Evolutionary conservation across 306 rosid genomes (phyloP).

Genomic region (Dalbergia cochinchinensis): DNA sequence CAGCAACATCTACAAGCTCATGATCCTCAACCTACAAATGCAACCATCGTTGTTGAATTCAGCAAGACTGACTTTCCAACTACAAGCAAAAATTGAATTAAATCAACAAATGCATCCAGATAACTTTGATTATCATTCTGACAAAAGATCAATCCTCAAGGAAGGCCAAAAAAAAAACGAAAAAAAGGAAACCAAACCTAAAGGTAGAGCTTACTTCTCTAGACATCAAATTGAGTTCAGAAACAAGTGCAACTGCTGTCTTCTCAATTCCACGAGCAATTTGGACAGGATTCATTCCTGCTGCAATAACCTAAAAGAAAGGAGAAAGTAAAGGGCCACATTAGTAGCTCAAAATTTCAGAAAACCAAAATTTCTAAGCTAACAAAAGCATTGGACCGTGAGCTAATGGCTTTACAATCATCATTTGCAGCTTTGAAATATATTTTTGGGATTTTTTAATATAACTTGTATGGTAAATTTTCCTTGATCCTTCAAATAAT

Average conservation of each 20-base stretch:
- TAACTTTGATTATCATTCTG: conserved; percentile 14
- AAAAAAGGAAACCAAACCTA: neutral
- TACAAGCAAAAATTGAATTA: conserved; percentile 30
- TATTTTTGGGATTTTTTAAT: neutral
- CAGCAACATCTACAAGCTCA: conserved; percentile 86
- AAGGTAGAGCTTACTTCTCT: conserved; percentile 66
- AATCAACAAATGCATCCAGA: conserved; percentile 26
- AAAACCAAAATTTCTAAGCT: neutral
- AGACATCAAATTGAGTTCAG: conserved; percentile 80
- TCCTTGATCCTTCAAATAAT: conserved; percentile 23
- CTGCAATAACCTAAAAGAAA: conserved; percentile 75
- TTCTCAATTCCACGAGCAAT: conserved; percentile 90
- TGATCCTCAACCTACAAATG: conserved; percentile 77
- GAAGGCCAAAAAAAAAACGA: neutral
- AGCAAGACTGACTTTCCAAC: conserved; percentile 34
- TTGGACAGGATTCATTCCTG: conserved; percentile 94
- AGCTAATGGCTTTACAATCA: conserved; percentile 11
- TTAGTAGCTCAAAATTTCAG: conserved; percentile 12
- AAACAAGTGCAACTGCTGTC: conserved; percentile 79
- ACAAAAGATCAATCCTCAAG: conserved; percentile 12
- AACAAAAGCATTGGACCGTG: conserved; percentile 4
- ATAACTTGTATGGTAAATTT: neutral
- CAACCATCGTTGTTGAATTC: conserved; percentile 46
- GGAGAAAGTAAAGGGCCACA: neutral
- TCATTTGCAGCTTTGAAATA: conserved; percentile 4